Evolutionary conservation across 306 rosid species (phyloP).

Genomic region (Lablab purpureus): DNA sequence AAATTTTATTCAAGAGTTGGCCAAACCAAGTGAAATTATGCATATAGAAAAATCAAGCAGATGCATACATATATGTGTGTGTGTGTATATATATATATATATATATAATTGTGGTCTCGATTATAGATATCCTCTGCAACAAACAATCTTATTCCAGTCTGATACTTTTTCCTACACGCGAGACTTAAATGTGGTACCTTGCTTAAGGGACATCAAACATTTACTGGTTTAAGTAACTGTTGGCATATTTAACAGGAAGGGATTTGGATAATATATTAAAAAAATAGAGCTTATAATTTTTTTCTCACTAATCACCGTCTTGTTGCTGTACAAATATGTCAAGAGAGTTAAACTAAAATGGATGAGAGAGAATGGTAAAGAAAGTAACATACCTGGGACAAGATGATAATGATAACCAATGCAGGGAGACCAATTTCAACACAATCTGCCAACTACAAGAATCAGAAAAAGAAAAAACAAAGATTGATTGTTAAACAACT

Average conservation of each 20-base stretch:
- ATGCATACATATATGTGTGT: not conserved
- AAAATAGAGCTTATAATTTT: slow-evolving; percentile 9
- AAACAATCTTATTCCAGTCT: not conserved
- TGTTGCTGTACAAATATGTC: slow-evolving; percentile 8
- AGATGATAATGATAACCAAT: slow-evolving; percentile 65
- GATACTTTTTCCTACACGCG: not conserved
- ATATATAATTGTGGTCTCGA: not conserved
- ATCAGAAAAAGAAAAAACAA: slow-evolving; percentile 41
- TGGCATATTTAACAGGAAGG: slow-evolving; percentile 4
- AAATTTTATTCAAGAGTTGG: not conserved
- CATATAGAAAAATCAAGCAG: slow-evolving; percentile 21
- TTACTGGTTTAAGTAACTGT: not conserved
- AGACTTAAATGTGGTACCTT: not conserved
- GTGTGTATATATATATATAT: too few species aligned
- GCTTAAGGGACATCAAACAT: not conserved
- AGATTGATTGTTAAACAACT: slow-evolving; percentile 36
- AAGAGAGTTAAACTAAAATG: slow-evolving; percentile 12
- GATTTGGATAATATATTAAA: not conserved
- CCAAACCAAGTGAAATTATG: not conserved
- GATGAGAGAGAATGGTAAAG: slow-evolving; percentile 21
- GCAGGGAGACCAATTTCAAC: slow-evolving; percentile 95
- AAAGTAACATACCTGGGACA: slow-evolving; percentile 70
- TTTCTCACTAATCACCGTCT: not conserved
- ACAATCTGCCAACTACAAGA: slow-evolving; percentile 77
- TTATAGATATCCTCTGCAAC: not conserved